phyloP scores from a whole-genome alignment of 148 eudicot species.

The Rhododendron molle region DNA sequence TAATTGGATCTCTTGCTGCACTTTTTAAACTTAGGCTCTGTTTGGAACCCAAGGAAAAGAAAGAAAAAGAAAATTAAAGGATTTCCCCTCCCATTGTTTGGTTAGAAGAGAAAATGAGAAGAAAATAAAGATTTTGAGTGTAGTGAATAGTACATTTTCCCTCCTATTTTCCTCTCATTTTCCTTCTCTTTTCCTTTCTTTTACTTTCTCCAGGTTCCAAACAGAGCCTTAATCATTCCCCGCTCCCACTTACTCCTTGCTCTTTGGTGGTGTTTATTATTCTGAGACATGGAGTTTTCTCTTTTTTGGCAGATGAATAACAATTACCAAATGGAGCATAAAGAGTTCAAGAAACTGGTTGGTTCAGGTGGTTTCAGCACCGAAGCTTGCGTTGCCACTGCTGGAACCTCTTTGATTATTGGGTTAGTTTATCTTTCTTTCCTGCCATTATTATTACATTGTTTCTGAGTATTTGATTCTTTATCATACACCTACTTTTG shows the following conservation, averaged over 20 bases:
- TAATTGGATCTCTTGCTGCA: background rate
- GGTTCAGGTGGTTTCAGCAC: constrained; percentile 48
- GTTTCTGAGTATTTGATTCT: background rate
- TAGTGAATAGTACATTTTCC: too few species aligned
- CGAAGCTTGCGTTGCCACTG: constrained; percentile 72
- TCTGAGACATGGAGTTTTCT: constrained; percentile 2
- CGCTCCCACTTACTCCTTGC: background rate
- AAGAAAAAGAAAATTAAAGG: too few species aligned
- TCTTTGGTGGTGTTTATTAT: background rate
- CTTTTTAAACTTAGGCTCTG: too few species aligned
- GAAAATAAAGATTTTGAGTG: too few species aligned
- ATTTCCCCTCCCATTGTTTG: too few species aligned
- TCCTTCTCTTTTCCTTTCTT: too few species aligned
- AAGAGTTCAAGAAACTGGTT: constrained; percentile 70
- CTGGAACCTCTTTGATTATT: constrained; percentile 63
- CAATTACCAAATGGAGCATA: constrained; percentile 49
- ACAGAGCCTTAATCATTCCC: background rate
- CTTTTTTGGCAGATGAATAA: constrained; percentile 63
- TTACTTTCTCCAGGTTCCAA: too few species aligned
- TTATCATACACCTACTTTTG: background rate
- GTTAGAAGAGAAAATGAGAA: too few species aligned
- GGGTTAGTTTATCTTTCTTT: constrained; percentile 48
- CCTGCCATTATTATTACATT: background rate
- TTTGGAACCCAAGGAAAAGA: too few species aligned
- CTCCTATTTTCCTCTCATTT: too few species aligned